Percentiles rank a stretch among this genome's conserved stretches.
phyloP scores from a whole-genome alignment of 768 basidiomycete species.

The Candolleomyces efflorescens region DNA sequence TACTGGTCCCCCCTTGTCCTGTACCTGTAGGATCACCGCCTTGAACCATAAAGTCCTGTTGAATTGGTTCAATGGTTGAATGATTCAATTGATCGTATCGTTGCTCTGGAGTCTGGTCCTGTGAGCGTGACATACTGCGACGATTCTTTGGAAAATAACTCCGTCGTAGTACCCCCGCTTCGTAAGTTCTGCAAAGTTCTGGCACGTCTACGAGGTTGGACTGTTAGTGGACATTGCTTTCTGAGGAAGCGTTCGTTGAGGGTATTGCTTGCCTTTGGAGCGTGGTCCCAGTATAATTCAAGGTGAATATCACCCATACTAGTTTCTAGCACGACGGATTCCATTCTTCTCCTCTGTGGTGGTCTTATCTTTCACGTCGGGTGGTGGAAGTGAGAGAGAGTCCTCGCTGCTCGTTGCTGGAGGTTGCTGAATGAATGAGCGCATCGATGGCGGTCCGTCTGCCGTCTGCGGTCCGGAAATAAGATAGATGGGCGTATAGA shows the following conservation, averaged over 20 bases:
- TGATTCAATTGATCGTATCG: too few relatives aligned
- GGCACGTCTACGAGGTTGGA: constrained; percentile 65
- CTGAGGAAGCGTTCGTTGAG: neutral
- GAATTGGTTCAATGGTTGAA: constrained; percentile 5
- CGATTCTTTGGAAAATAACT: constrained; percentile 87
- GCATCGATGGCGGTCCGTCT: too few relatives aligned
- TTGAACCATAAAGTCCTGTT: constrained; percentile 99
- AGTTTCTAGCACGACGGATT: constrained; percentile 75
- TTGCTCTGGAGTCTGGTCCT: too few relatives aligned
- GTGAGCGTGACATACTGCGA: constrained; percentile 50
- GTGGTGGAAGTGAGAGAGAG: neutral
- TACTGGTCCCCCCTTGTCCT: constrained; percentile 86
- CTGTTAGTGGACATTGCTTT: constrained; percentile 4
- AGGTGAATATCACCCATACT: constrained; percentile 83
- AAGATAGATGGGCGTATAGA: too few relatives aligned
- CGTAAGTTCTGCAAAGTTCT: constrained; percentile 92
- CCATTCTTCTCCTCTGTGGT: constrained; percentile 13
- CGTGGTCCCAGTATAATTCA: constrained; percentile 92
- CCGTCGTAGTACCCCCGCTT: constrained; percentile 91
- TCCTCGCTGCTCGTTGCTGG: too few relatives aligned
- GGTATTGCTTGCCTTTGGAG: constrained; percentile 50
- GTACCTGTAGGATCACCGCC: constrained; percentile 95
- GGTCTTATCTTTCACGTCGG: neutral
- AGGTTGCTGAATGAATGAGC: neutral
- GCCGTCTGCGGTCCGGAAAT: too few relatives aligned